These are phyloP conservation scores for Colletotrichum costaricense DNA, from an alignment of 2,329 filamentous ascomycete species.

Conservation along the genomic window DNA sequence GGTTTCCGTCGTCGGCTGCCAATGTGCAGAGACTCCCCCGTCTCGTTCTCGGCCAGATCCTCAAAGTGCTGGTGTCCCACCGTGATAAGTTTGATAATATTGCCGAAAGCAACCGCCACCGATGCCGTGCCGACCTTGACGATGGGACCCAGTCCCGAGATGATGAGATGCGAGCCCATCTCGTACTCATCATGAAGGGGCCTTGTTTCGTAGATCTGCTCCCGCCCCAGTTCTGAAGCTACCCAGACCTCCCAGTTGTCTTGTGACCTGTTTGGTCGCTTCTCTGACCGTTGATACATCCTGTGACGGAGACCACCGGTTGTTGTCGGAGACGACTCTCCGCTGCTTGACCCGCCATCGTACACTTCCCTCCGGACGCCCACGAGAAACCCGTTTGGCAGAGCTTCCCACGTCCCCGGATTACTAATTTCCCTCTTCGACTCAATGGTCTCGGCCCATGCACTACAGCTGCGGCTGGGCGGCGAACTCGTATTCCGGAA, in stretches of 20 bases:
- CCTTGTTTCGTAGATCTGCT: slow-evolving; percentile 57
- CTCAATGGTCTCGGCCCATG: slow-evolving; percentile 64
- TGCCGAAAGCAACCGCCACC: slow-evolving; percentile 78
- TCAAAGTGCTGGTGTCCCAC: slow-evolving; percentile 75
- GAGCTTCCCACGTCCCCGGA: slow-evolving; percentile 73
- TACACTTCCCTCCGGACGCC: slow-evolving; percentile 66
- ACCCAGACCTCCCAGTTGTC: slow-evolving; percentile 68
- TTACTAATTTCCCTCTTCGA: slow-evolving; percentile 65
- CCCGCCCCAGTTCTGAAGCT: slow-evolving; percentile 56
- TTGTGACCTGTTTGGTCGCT: slow-evolving; percentile 38
- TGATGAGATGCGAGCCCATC: slow-evolving; percentile 67
- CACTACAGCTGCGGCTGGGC: slow-evolving; percentile 56
- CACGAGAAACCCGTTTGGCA: slow-evolving; percentile 70
- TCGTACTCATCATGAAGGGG: slow-evolving; percentile 56
- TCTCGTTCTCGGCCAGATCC: slow-evolving; percentile 43
- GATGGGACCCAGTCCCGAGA: slow-evolving; percentile 74
- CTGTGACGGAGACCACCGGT: slow-evolving; percentile 44
- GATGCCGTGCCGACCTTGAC: slow-evolving; percentile 71
- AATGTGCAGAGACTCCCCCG: slow-evolving; percentile 48
- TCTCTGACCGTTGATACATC: slow-evolving; percentile 39
- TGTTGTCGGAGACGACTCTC: slow-evolving; percentile 36
- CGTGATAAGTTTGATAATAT: slow-evolving; percentile 77
- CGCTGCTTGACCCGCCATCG: slow-evolving; percentile 38
- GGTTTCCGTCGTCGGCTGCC: slow-evolving; percentile 52
- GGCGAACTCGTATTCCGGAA: slow-evolving; percentile 58